Conservation (phyloP, 2,329 filamentous ascomycete genomes). For the Polytolypa hystricis region DNA sequence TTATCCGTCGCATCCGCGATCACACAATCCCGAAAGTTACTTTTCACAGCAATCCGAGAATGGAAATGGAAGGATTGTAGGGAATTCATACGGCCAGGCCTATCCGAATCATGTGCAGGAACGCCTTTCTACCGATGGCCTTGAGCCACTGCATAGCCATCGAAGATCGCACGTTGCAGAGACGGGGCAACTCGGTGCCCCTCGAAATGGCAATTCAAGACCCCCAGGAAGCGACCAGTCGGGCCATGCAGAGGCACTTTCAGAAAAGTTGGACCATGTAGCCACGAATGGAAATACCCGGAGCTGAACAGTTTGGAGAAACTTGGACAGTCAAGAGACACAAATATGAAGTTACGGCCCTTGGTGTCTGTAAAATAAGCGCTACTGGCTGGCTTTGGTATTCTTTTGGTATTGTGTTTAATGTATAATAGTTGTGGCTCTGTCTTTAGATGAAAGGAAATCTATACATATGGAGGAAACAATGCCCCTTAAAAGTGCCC, state of each 20-base stretch:
- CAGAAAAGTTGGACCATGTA: neutral
- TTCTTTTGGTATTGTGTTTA: too few relatives aligned
- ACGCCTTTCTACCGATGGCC: neutral
- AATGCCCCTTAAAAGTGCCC: too few relatives aligned
- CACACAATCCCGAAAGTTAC: neutral
- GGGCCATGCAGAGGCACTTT: neutral
- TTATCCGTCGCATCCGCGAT: neutral
- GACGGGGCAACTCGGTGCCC: slow-evolving; percentile 8
- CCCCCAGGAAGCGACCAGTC: neutral
- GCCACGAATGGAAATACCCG: neutral
- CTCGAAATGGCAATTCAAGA: slow-evolving; percentile 1
- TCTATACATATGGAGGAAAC: too few relatives aligned
- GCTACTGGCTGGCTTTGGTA: too few relatives aligned
- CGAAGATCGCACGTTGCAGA: slow-evolving; percentile 8
- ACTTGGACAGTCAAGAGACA: too few relatives aligned
- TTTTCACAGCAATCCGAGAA: neutral
- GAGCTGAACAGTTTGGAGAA: too few relatives aligned
- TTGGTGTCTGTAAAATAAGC: too few relatives aligned
- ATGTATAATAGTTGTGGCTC: too few relatives aligned
- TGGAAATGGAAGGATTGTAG: neutral
- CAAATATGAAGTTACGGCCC: too few relatives aligned
- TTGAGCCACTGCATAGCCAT: slow-evolving; percentile 7
- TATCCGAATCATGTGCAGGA: slow-evolving; percentile 1
- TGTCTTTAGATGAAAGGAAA: too few relatives aligned
- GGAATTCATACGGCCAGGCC: slow-evolving; percentile 1